Conservation (phyloP, 1,284 basidiomycete species). For the Vanrija sp. region DNA sequence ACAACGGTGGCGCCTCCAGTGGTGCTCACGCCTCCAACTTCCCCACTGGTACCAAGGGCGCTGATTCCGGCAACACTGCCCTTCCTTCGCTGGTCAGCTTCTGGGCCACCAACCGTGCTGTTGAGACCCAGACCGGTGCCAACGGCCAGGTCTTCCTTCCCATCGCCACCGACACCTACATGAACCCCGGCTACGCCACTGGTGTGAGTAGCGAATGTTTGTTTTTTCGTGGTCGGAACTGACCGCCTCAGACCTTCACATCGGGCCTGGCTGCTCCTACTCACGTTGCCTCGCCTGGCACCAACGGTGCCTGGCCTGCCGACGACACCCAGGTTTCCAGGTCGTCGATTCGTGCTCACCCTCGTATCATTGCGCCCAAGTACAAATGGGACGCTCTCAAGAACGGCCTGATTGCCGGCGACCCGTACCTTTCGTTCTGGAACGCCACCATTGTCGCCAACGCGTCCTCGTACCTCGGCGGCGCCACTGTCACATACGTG, state of each 20-base stretch:
- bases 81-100: constrained; percentile 24
- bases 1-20: constrained; percentile 27
- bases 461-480: constrained; percentile 65
- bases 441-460: constrained; percentile 90
- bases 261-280: constrained; percentile 74
- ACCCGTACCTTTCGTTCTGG: constrained; percentile 85
- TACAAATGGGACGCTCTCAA: constrained; percentile 88
- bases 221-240: too few species aligned
- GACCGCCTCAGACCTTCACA: constrained; percentile 63
- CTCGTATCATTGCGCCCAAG: constrained; percentile 82
- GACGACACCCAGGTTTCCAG: constrained; percentile 67
- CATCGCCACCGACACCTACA: constrained; percentile 64
- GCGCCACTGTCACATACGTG: constrained; percentile 65
- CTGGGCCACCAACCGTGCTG: constrained; percentile 26
- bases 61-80: constrained; percentile 29
- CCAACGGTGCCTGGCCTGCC: constrained; percentile 64
- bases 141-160: constrained; percentile 42
- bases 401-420: constrained; percentile 65
- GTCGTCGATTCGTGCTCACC: constrained; percentile 66
- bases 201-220: constrained; percentile 57
- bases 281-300: constrained; percentile 56
- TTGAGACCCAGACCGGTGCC: constrained; percentile 37
- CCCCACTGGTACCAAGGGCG: constrained; percentile 42
- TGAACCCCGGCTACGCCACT: constrained; percentile 82
- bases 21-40: neutral